These are phyloP conservation scores for Baorangia bicolor DNA, from an alignment of 768 basidiomycete genomes.

Conservation along the genomic window DNA sequence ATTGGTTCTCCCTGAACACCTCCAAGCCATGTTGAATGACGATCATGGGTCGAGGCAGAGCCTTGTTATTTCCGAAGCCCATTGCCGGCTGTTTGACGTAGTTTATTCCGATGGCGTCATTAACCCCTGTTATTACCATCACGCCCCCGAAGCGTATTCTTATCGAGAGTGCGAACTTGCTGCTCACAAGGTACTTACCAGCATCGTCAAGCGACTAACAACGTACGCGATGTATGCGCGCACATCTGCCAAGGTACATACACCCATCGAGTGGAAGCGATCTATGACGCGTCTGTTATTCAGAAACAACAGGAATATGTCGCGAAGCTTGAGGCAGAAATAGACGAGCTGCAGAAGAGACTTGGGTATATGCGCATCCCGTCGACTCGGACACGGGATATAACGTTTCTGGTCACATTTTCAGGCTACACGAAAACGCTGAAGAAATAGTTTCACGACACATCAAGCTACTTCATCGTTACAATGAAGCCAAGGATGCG, in stretches of 20 bases:
- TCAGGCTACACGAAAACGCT: constrained; percentile 46
- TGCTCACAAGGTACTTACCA: background rate
- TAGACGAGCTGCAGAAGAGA: constrained; percentile 43
- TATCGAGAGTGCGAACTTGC: background rate
- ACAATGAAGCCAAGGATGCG: constrained; percentile 84
- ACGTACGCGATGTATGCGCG: constrained; percentile 26
- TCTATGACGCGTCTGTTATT: background rate
- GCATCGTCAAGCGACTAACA: background rate
- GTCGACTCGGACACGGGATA: background rate
- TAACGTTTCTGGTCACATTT: background rate
- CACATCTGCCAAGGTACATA: constrained; percentile 31
- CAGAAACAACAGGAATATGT: constrained; percentile 55
- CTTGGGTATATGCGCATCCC: constrained; percentile 40
- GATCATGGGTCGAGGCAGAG: background rate
- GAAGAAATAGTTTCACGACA: constrained; percentile 62
- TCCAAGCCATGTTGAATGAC: constrained; percentile 70
- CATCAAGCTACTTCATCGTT: constrained; percentile 69
- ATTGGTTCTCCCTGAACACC: constrained; percentile 68
- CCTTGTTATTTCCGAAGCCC: background rate
- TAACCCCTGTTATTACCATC: constrained; percentile 4
- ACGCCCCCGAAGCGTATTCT: too few relatives aligned
- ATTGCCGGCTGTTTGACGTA: constrained; percentile 5
- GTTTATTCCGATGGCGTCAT: constrained; percentile 7
- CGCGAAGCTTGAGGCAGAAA: constrained; percentile 47
- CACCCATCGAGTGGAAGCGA: background rate